These are phyloP conservation scores for Diaporthe longicolla DNA, from an alignment of 2,329 filamentous ascomycete species.

Conservation along the genomic window DNA sequence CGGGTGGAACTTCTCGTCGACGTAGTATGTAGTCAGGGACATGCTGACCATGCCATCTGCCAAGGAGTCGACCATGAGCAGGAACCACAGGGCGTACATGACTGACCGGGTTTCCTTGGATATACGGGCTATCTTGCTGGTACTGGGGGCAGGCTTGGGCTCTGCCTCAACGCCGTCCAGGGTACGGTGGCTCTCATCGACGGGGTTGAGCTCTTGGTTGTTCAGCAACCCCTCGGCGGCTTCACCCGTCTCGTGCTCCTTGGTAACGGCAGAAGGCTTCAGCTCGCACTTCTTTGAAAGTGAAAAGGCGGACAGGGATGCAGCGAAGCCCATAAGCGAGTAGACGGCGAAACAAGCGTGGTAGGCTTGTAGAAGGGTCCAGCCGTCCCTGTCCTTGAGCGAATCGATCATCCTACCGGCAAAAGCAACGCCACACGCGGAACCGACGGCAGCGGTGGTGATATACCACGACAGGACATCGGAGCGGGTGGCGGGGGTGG, in stretches of 20 bases:
- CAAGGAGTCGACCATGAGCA: conserved; percentile 74
- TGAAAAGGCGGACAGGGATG: conserved; percentile 60
- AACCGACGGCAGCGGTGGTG: conserved; percentile 68
- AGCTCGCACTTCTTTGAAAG: conserved; percentile 68
- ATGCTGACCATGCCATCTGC: conserved; percentile 76
- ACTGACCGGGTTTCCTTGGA: conserved; percentile 69
- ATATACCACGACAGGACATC: conserved; percentile 80
- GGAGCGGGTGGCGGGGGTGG: conserved; percentile 64
- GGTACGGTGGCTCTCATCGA: conserved; percentile 34
- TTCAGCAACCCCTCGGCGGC: conserved; percentile 48
- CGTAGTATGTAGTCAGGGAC: conserved; percentile 70
- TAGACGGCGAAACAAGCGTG: conserved; percentile 73
- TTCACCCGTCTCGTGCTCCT: conserved; percentile 42
- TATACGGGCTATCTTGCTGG: conserved; percentile 65
- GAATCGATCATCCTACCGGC: conserved; percentile 66
- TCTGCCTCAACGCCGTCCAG: conserved; percentile 43
- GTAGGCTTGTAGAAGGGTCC: conserved; percentile 66
- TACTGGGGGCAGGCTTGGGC: conserved; percentile 45
- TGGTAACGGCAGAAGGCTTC: conserved; percentile 46
- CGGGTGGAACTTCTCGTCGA: conserved; percentile 69
- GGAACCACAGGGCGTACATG: conserved; percentile 76
- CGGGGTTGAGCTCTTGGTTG: conserved; percentile 39
- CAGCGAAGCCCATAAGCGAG: conserved; percentile 66
- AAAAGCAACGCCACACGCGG: conserved; percentile 65
- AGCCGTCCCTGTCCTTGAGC: conserved; percentile 60